Evolutionary conservation across 2,329 filamentous ascomycete species (phyloP), one percentile per base, ranked within the genome.

Genomic region (Hymenoscyphus albidus): DNA sequence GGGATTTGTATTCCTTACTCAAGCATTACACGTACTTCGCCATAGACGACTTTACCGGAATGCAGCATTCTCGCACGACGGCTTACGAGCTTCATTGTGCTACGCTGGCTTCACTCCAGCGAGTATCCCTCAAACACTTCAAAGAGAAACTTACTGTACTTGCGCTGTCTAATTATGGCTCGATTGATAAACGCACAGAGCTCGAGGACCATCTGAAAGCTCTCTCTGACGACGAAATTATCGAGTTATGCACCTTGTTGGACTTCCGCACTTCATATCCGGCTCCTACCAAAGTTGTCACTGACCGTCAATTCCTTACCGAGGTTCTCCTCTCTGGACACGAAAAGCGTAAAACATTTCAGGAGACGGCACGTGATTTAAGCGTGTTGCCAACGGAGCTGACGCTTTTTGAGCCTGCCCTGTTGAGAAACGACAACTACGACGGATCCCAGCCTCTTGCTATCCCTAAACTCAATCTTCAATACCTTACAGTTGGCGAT

Each of bases 401-500:
- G 54, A 79, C 85, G 1, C 80, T 99, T 5, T 97, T 97, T 73
- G 92, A 97, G 65, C 82, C 83, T 60, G 86, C 87, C 32, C 84
- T 97, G 62, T 78, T 93, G 63, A 86, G 92, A 64, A 94, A 94
- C 64, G 93, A 97, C 72, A 83, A 82, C 7, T 98, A 97, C 72
- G 89, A 97, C 75, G 93, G 93, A 32, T 93, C 92, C 31, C 86
- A 86, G 58, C 93, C 95, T 5, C 82, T 99, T 64, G 92, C 95
- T 2, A 87, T 99, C 55, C 95, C 95, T 2, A 99, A 99, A 76
- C 79, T 98, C 57, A 99, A 97, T 71, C 80, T 99, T 35, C 95
- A 99, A 74, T 99, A 99, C 77, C 82, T 99, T 14, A 96, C 93
- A 2, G 87, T 97, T 60, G 93, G 93, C 2, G 95, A 99, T 76